A percentile compares a stretch with the other conserved stretches of the same genome.
Evolutionary conservation across 257 asterid species (phyloP).

Genomic region (Nicotiana benthamiana): DNA sequence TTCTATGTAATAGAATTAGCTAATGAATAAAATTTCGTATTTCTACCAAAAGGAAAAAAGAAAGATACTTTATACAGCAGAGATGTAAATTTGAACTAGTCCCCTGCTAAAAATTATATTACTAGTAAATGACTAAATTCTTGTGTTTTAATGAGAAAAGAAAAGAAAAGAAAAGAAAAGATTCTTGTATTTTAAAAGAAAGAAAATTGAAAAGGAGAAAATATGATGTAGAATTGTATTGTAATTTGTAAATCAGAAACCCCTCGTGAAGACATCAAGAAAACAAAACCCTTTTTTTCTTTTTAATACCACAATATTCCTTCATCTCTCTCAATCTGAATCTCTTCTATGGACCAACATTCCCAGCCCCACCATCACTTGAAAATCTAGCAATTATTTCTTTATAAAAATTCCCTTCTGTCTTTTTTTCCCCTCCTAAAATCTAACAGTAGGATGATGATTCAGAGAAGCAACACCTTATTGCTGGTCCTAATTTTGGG

Average conservation of each 20-base stretch:
- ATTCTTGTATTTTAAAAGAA: not conserved
- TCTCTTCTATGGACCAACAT: not conserved
- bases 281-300: not conserved
- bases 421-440: not conserved
- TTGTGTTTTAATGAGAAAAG: no score
- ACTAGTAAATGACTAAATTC: no score
- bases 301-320: not conserved
- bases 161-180: no score
- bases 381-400: not conserved
- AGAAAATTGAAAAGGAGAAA: not conserved
- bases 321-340: not conserved
- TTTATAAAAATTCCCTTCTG: not conserved
- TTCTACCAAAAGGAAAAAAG: no score
- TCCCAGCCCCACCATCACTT: not conserved
- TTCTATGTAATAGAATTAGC: no score
- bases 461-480: not conserved
- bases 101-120: no score
- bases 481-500: constrained; percentile 31
- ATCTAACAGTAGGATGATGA: not conserved
- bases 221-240: not conserved
- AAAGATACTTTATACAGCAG: no score
- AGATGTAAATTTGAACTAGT: no score
- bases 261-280: not conserved
- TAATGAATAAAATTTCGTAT: no score
- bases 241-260: not conserved